Base-by-base conservation (phyloP, 2,329 filamentous ascomycete genomes). In the Phyllosticta paracitricarpa region DNA sequence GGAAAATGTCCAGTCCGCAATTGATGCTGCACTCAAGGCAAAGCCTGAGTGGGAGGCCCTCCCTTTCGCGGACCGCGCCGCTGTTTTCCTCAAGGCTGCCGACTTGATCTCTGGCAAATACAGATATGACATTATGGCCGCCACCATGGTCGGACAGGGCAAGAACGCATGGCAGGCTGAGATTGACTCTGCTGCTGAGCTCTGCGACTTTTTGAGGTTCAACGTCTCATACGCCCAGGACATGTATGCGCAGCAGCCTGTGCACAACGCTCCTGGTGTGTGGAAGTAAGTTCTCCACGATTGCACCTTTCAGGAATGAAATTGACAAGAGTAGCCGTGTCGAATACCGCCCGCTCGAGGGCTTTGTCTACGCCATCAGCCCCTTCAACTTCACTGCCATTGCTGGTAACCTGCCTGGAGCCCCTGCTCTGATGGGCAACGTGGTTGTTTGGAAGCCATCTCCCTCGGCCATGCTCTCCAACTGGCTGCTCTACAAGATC, bases 151-250 rank as follows among this genome's bases (percentile, higher is more conserved):
- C 33, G 94, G 93, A 64, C 93, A 99, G 77, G 93, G 94, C 70
- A 97, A 97, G 84, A 97, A 97, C 74, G 91, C 90, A 56, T 97
- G 91, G 91, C 93, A 99, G 77, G 93, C 94, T n/a, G 93, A 99
- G 81, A 97, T 97, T 65, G 93, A 97, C 75, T 84, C 92, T 51
- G 93, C 93, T 19, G 93, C 93, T 8, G 94, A 99, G 81, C 78
- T 96, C 68, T 88, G 85, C 68, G 93, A 99, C 74, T 97, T 97
- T 77, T 79, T 97, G 72, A 85, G 91, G 54, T 96, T 97, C 80
- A 94, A 94, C 71, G 93, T 97, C 59, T 86, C 92, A 74, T 97
- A 94, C 71, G 93, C 93, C 28, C 88, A 96, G 77, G 89, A 97
- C 72, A 79, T 96, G 61, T 96, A 97, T 73, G 84, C 84, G 48